Conservation (phyloP, 225 moss, liverwort and hornwort species). For the Rhytidiadelphus loreus region DNA sequence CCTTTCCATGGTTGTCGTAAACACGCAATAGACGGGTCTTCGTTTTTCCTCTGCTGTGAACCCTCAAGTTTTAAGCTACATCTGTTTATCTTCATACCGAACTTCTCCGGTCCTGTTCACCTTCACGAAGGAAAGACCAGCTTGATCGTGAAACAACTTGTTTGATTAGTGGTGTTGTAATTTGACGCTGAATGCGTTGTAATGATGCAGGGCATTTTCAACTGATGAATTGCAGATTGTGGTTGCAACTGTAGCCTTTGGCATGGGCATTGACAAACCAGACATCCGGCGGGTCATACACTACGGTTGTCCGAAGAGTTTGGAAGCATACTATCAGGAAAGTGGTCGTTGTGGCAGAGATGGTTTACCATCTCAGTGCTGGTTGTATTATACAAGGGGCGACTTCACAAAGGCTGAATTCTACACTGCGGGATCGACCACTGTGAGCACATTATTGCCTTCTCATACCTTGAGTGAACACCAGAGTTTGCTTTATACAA, state of each 20-base stretch:
- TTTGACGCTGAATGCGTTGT: background rate
- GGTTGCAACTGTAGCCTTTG: conserved; percentile 90
- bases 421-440: conserved; percentile 41
- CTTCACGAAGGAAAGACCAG: background rate
- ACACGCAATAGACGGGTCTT: background rate
- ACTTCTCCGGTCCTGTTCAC: background rate
- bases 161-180: background rate
- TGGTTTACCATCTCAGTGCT: conserved; percentile 75
- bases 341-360: conserved; percentile 82
- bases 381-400: conserved; percentile 73
- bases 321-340: conserved; percentile 94
- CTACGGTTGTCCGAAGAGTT: conserved; percentile 92
- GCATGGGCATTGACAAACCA: conserved; percentile 97
- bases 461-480: background rate
- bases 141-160: background rate
- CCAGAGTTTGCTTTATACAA: background rate
- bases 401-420: conserved; percentile 83
- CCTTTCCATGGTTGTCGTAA: background rate
- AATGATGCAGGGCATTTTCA: conserved; percentile 67
- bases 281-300: conserved; percentile 91
- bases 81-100: background rate
- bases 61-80: background rate
- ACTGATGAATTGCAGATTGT: conserved; percentile 77
- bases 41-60: background rate
- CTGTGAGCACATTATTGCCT: conserved; percentile 24